Evolutionary conservation across 177 flowering plant genomes (phyloP).

Genomic region (Vitis hybrid): DNA sequence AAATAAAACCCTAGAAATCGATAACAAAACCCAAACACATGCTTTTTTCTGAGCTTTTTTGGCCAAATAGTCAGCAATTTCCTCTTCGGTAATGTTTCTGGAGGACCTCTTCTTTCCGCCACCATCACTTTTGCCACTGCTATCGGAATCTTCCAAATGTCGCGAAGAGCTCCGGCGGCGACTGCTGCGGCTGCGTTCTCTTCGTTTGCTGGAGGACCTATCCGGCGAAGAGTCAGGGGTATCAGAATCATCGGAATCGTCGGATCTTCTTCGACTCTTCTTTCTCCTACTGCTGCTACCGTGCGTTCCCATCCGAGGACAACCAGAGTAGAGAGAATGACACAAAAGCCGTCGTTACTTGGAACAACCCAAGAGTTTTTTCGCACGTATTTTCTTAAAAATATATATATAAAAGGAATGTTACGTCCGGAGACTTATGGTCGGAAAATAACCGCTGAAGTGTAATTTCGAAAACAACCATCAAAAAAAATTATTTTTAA

Average conservation of each 20-base stretch:
- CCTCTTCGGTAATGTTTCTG: constrained; percentile 61
- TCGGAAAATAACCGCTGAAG: too few relatives aligned
- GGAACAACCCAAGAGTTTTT: too few relatives aligned
- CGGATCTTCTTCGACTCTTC: constrained; percentile 10
- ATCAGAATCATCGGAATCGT: constrained; percentile 20
- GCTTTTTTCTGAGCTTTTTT: constrained; percentile 90
- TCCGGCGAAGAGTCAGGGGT: constrained; percentile 14
- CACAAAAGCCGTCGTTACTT: too few relatives aligned
- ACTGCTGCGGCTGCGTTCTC: constrained; percentile 12
- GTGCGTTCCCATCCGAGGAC: constrained; percentile 12
- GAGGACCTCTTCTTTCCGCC: constrained; percentile 32
- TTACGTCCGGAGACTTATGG: too few relatives aligned
- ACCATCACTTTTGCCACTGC: constrained; percentile 19
- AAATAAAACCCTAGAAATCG: constrained; percentile 1
- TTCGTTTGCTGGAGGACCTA: constrained; percentile 14
- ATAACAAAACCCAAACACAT: constrained; percentile 1
- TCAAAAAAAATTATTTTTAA: too few relatives aligned
- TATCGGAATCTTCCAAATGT: constrained; percentile 11
- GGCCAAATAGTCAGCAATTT: constrained; percentile 66
- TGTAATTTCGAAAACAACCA: too few relatives aligned
- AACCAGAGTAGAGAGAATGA: too few relatives aligned
- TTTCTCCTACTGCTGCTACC: constrained; percentile 20
- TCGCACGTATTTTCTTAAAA: too few relatives aligned
- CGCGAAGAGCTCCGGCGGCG: constrained; percentile 21
- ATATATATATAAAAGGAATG: too few relatives aligned